Evolutionary conservation across 352 stramenopile species (phyloP).

Genomic region (Globisporangium orthogonon): DNA sequence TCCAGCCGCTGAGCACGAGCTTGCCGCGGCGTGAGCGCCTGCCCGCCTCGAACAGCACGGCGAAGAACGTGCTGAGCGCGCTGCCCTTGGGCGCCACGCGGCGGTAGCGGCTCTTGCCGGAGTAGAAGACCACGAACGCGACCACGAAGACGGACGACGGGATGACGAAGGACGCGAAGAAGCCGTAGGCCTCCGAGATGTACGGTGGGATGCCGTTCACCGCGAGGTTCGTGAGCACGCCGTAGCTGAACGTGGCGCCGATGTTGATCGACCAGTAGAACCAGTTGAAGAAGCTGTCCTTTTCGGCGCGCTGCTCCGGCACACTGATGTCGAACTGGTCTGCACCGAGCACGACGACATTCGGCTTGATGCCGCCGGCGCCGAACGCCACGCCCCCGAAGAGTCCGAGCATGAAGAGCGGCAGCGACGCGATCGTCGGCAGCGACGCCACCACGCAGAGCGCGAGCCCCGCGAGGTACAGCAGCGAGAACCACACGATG

Average conservation of each 20-base stretch:
- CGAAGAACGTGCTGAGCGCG: constrained; percentile 65
- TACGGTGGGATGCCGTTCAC: constrained; percentile 86
- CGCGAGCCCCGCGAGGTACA: constrained; percentile 67
- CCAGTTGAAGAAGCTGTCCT: constrained; percentile 91
- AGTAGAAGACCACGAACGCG: constrained; percentile 76
- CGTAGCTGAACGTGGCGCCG: constrained; percentile 88
- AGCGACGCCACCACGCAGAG: constrained; percentile 64
- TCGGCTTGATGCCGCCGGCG: constrained; percentile 70
- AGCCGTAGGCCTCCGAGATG: constrained; percentile 76
- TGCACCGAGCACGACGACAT: constrained; percentile 66
- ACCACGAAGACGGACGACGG: constrained; percentile 76
- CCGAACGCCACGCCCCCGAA: constrained; percentile 73
- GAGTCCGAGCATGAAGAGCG: constrained; percentile 77
- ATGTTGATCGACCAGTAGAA: constrained; percentile 94
- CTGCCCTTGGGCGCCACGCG: constrained; percentile 72
- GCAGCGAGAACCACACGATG: constrained; percentile 66
- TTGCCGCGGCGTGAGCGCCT: constrained; percentile 43
- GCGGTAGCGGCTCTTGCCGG: constrained; percentile 51
- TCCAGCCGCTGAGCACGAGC: constrained; percentile 66
- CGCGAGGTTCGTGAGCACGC: constrained; percentile 85
- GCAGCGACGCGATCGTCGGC: constrained; percentile 44
- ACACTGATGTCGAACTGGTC: constrained; percentile 81
- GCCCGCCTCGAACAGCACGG: constrained; percentile 58
- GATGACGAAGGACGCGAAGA: constrained; percentile 87
- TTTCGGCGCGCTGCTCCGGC: constrained; percentile 58